Base-by-base conservation (phyloP, 257 asterid genomes). In the Haberlea rhodopensis region DNA sequence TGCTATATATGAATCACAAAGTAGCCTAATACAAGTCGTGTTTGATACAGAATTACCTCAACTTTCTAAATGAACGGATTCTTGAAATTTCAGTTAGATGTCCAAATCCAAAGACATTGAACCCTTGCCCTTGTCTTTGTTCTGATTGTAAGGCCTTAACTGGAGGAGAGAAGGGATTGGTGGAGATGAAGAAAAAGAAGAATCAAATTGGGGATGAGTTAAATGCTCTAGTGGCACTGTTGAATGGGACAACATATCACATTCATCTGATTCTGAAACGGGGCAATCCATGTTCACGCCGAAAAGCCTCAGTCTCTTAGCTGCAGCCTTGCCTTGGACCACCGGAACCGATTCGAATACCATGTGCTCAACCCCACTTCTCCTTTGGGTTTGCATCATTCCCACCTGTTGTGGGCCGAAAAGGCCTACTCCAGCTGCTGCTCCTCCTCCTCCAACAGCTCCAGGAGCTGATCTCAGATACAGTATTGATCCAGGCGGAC, bases 281-380 rank as follows among this genome's bases (percentile, higher is more conserved):
- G 89, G 87, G 24, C 96, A 86, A 45, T 88, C 96, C 97, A 90
- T 84, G 83, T 85, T 88, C 40, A 90, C 97, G 6, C 97, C 99
- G 60, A 92, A 92, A 64, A 92, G 81, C 89, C 99, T 87, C 13
- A 92, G 78, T 58, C 97, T 63, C 85, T 92, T 92, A 37, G 94
- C 89, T 23, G 94, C 88, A 6, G 91, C 96, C 53, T 87, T 87
- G 1, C 96, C 94, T 75, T 92, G 99, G 77, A 92, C 99, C 82
- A 92, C 92, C 13, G 97, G 99, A 58, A 92, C 94, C 67, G 96
- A 89, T 24, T 92, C 94, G 62, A 74, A 84, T 53, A 87, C 97
- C 88, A 80, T 66, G 29, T 73, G 76, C 62, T 58, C 79, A 61
- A 11, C 48, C 57, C 68, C 77, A 21, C 66, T 66, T 2, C 65